Conservation (phyloP, 2,329 filamentous ascomycete genomes). For the Neonectria magnoliae region DNA sequence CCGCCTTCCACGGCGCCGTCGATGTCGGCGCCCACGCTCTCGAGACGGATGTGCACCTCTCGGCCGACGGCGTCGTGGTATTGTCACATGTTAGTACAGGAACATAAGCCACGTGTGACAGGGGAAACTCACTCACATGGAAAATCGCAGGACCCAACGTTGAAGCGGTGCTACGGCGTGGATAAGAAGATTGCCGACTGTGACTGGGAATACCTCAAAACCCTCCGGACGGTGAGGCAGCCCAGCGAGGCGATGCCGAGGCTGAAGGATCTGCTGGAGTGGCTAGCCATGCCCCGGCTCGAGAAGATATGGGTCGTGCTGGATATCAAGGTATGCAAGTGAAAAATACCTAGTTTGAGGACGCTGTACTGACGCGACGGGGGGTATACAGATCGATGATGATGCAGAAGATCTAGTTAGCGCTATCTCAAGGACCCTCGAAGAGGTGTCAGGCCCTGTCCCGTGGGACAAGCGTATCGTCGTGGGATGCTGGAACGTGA, state of each 20-base stretch:
- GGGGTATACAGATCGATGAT: slow-evolving; percentile 69
- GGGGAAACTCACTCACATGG: not conserved
- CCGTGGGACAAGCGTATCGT: slow-evolving; percentile 80
- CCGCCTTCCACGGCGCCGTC: slow-evolving; percentile 78
- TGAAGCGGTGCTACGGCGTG: slow-evolving; percentile 86
- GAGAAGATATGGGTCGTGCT: slow-evolving; percentile 83
- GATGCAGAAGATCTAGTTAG: slow-evolving; percentile 75
- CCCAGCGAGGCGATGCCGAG: slow-evolving; percentile 79
- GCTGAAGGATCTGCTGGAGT: slow-evolving; percentile 78
- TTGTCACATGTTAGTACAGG: slow-evolving; percentile 74
- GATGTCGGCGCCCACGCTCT: slow-evolving; percentile 80
- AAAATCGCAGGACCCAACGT: slow-evolving; percentile 69
- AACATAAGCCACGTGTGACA: not conserved
- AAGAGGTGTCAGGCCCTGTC: slow-evolving; percentile 56
- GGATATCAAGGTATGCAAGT: slow-evolving; percentile 79
- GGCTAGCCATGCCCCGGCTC: slow-evolving; percentile 70
- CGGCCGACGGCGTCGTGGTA: slow-evolving; percentile 84
- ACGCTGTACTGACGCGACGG: slow-evolving; percentile 21
- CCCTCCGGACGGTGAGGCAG: slow-evolving; percentile 71
- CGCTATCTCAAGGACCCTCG: slow-evolving; percentile 72
- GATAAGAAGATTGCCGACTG: slow-evolving; percentile 77
- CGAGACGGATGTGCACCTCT: slow-evolving; percentile 89
- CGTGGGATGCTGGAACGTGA: slow-evolving; percentile 83
- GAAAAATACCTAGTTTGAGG: not conserved
- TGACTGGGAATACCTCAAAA: slow-evolving; percentile 77